These are phyloP conservation scores for Entomortierella chlamydospora DNA, from an alignment of 192 early-diverging fungal species.

Conservation along the genomic window DNA sequence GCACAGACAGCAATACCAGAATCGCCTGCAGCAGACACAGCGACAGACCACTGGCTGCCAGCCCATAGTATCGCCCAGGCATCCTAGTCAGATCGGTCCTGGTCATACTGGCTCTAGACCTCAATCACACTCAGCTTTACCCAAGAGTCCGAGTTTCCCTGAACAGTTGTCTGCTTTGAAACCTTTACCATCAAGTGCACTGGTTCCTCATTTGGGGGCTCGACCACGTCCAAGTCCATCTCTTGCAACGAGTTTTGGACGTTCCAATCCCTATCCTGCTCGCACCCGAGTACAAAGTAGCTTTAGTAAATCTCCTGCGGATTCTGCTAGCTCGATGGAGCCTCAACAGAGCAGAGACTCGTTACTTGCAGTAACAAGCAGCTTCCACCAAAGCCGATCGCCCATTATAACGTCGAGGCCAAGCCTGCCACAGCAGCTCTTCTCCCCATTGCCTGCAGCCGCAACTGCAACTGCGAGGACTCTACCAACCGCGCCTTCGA, in stretches of 20 bases:
- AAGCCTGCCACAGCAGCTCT: background rate
- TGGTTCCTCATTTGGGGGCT: background rate
- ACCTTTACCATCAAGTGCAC: no score
- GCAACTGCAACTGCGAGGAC: background rate
- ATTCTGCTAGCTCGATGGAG: no score
- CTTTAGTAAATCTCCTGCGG: background rate
- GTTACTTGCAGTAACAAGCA: no score
- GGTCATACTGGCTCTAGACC: no score
- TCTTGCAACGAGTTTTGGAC: background rate
- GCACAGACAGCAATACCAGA: background rate
- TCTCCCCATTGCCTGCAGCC: background rate
- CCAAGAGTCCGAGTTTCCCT: no score
- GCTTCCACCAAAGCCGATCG: background rate
- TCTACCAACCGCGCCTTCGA: background rate
- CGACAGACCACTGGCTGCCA: background rate
- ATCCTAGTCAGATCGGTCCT: no score
- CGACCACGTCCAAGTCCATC: background rate
- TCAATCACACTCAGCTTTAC: no score
- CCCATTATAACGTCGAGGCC: background rate
- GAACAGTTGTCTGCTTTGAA: no score
- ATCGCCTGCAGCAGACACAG: slow-evolving; percentile 2
- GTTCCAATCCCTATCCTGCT: background rate
- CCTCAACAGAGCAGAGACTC: no score
- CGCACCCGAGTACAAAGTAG: background rate
- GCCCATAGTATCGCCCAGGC: background rate